phyloP scores from a whole-genome alignment of 805 yeast species.

The Barnettozyma californica region DNA sequence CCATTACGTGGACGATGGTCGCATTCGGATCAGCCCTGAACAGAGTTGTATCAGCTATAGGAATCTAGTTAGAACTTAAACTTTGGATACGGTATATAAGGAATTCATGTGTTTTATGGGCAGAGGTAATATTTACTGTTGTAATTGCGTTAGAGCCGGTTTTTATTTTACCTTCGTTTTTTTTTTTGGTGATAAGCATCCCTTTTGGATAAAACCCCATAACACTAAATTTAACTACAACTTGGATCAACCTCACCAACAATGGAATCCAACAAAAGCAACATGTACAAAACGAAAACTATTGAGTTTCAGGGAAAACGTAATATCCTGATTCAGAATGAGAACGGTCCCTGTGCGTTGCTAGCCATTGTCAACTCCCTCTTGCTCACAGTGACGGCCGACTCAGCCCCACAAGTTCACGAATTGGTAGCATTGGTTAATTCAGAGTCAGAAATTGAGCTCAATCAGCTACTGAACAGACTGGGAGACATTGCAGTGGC shows the following conservation, averaged over 20 bases:
- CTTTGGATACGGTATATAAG: too few relatives aligned
- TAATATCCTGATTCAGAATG: conserved; percentile 67
- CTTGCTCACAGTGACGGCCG: conserved; percentile 39
- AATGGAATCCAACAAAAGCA: neutral
- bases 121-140: neutral
- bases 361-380: conserved; percentile 72
- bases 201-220: neutral
- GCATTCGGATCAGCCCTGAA: conserved; percentile 19
- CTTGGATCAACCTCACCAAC: neutral
- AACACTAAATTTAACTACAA: neutral
- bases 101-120: too few relatives aligned
- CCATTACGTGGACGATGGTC: conserved; percentile 22
- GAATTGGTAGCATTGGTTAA: conserved; percentile 29
- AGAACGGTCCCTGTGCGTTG: conserved; percentile 85
- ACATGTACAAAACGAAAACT: conserved; percentile 16
- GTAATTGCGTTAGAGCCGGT: neutral
- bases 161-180: too few relatives aligned
- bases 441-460: conserved; percentile 27
- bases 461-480: conserved; percentile 40
- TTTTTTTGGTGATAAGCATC: neutral
- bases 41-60: conserved; percentile 17
- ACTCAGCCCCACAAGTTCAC: conserved; percentile 20
- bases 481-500: conserved; percentile 44
- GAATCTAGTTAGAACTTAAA: neutral
- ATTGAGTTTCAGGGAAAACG: conserved; percentile 21